A percentile compares a stretch with the other conserved stretches of the same genome.
Evolutionary conservation across 768 basidiomycete species (phyloP).

Genomic region (Gloeopeniophorella convolvens): DNA sequence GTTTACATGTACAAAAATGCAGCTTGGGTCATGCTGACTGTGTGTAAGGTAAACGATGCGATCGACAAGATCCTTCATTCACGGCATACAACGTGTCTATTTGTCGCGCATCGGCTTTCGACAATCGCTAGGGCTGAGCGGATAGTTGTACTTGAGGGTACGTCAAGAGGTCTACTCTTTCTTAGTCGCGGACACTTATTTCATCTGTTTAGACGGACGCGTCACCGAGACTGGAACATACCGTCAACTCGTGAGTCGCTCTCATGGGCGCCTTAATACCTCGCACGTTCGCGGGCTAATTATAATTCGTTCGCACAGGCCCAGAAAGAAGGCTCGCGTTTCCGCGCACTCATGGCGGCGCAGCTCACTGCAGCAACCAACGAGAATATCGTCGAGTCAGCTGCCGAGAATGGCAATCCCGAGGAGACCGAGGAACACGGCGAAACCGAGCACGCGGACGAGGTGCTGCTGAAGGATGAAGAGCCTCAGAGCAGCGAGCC

Average conservation of each 20-base stretch:
- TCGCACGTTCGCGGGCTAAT: neutral
- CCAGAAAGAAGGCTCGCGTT: constrained; percentile 65
- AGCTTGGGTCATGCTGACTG: neutral
- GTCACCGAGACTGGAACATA: constrained; percentile 83
- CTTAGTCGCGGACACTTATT: neutral
- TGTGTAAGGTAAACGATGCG: constrained; percentile 71
- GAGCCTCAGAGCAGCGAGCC: neutral
- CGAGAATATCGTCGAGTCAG: neutral
- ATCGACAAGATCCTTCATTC: constrained; percentile 81
- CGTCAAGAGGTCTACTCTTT: constrained; percentile 12
- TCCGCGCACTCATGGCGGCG: constrained; percentile 84
- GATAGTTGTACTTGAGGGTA: constrained; percentile 85
- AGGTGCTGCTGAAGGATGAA: neutral
- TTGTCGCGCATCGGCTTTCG: constrained; percentile 85
- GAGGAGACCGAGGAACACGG: neutral
- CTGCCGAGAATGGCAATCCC: too few relatives aligned
- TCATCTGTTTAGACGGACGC: constrained; percentile 46
- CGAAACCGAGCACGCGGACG: neutral
- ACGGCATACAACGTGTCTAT: constrained; percentile 77
- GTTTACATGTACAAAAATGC: constrained; percentile 14
- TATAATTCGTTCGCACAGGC: constrained; percentile 36
- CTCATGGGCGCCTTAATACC: neutral
- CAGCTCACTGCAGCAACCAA: constrained; percentile 54
- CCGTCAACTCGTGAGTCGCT: constrained; percentile 67
- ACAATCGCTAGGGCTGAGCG: constrained; percentile 87